Base-by-base conservation (phyloP, 768 basidiomycete genomes). In the Ephemerocybe angulata region DNA sequence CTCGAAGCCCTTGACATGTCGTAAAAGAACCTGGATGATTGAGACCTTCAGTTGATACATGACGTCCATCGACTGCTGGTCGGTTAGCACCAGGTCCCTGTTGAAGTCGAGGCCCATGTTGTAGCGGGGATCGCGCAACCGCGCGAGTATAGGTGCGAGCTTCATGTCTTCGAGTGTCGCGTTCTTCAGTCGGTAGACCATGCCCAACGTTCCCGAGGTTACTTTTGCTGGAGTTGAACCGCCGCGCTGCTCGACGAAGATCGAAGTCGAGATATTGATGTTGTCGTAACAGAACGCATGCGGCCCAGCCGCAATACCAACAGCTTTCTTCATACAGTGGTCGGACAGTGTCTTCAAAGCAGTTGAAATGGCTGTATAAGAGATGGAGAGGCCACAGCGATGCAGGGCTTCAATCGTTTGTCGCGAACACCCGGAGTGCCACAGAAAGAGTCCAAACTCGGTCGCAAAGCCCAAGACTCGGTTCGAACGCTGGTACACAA, bases 221-320 rank as follows among this genome's bases (percentile, higher is more conserved):
- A 58, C 57, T 24, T 58, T 58, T 24, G 41, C 24, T 7, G 42
- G 42, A 5, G 31, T 38, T 2, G 21, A 8, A 22, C 21, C 11
- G 3, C 48, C 40, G 1, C 47, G 29, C 25, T 60, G 59, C 38
- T 60, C 59, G 13, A 54, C 52, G 31, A 41, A 50, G 22, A 54
- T 57, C 28, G 59, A 60, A 2, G 43, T 48, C 10, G 28, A 31
- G n/a, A 56, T 30, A 28, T 60, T 53, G 40, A 60, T 11, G 31
- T 60, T 60, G 40, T 60, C 52, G 40, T 57, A 57, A 38, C 37
- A 48, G 35, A 43, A 50, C 3, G 40, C 31, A 37, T 58, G 57
- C 13, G 35, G 52, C 22, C 47, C 53, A 38, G 3, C 3, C 13
- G 31, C 3, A 15, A 37, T 17, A 3, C 2, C 35, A 4, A 7